Evolutionary conservation across 1,139 yeast genomes (phyloP).

Genomic region (Arxiozyma slooffiae): DNA sequence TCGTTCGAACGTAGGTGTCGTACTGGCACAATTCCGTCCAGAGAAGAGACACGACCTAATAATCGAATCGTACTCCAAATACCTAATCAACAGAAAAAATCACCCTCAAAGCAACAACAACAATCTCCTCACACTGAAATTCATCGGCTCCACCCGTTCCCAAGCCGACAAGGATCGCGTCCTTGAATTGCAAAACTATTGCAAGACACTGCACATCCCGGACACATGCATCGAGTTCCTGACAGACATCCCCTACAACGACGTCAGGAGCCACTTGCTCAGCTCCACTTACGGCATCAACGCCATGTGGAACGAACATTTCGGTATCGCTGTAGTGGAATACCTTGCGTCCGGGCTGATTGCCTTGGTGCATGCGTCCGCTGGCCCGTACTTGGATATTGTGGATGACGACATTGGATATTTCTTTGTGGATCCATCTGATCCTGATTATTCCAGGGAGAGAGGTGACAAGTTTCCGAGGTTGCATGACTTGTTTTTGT

Average conservation of each 20-base stretch:
- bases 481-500: conserved; percentile 38
- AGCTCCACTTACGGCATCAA: conserved; percentile 70
- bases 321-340: conserved; percentile 96
- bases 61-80: too few species aligned
- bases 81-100: too few species aligned
- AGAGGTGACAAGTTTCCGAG: conserved; percentile 33
- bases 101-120: conserved; percentile 9
- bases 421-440: conserved; percentile 60
- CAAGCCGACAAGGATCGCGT: conserved; percentile 57
- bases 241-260: conserved; percentile 65
- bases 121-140: conserved; percentile 45
- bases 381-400: conserved; percentile 88
- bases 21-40: conserved; percentile 88
- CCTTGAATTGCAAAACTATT: conserved; percentile 37
- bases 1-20: conserved; percentile 44
- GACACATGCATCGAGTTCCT: conserved; percentile 49
- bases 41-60: too few species aligned
- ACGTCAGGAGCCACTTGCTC: conserved; percentile 47
- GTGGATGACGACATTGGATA: conserved; percentile 62
- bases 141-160: conserved; percentile 80
- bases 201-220: conserved; percentile 41
- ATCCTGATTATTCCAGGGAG: conserved; percentile 36
- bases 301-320: conserved; percentile 99
- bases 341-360: conserved; percentile 78
- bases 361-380: conserved; percentile 87